These are phyloP conservation scores for Panicum miliaceum DNA, from an alignment of 176 grass and related monocot species.

Conservation along the genomic window DNA sequence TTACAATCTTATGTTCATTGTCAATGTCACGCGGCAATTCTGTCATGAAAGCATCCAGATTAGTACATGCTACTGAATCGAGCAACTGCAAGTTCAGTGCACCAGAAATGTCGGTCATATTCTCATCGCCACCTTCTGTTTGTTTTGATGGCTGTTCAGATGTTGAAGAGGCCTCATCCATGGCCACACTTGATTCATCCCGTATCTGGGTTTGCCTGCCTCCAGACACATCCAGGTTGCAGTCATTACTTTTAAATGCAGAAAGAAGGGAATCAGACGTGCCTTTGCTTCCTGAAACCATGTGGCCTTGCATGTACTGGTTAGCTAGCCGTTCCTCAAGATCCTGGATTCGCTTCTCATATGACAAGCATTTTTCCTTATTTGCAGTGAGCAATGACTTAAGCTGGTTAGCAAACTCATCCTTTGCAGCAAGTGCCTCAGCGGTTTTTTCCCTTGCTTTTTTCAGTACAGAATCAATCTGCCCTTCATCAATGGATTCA, in stretches of 20 bases:
- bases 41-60: constrained; percentile 76
- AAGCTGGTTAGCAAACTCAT: constrained; percentile 76
- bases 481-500: constrained; percentile 67
- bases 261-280: constrained; percentile 61
- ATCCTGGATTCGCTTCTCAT: constrained; percentile 87
- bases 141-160: constrained; percentile 73
- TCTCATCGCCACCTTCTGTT: constrained; percentile 92
- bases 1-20: constrained; percentile 58
- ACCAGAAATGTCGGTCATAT: constrained; percentile 86
- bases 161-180: constrained; percentile 91
- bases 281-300: constrained; percentile 62
- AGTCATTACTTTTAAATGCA: constrained; percentile 59
- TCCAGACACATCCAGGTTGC: constrained; percentile 59
- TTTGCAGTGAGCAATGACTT: constrained; percentile 64
- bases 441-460: constrained; percentile 70
- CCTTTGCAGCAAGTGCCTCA: constrained; percentile 80
- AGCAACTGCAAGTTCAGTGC: constrained; percentile 67
- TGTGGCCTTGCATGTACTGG: constrained; percentile 72
- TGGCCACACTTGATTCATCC: constrained; percentile 62
- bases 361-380: constrained; percentile 70
- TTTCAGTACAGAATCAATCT: constrained; percentile 64
- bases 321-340: constrained; percentile 82
- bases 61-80: constrained; percentile 49
- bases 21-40: constrained; percentile 54
- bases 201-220: constrained; percentile 57